Base-by-base conservation (phyloP, 1,139 yeast genomes). In the Meyerozyma carpophila region DNA sequence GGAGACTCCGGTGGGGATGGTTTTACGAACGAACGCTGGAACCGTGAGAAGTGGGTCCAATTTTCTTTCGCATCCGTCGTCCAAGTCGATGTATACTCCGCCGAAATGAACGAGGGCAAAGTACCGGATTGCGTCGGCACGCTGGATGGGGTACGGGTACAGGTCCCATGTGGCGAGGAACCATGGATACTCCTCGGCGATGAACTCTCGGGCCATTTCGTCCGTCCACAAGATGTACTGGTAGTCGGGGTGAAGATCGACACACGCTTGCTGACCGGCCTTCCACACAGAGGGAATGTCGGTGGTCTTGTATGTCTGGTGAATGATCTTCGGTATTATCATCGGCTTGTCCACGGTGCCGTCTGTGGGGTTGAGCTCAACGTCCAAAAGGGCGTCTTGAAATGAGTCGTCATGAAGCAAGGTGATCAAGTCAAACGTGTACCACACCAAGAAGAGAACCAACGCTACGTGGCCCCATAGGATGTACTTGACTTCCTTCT, bases 71-170 rank as follows among this genome's bases (percentile, higher is more conserved):
- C 96, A 89, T 5, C 93, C 96, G 60, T 87, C 95, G 58, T 90
- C 97, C 54, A 90, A 70, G 64, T 90, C 98, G 50, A 90, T 82
- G 65, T 90, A 90, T 38, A 91, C 75, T 39, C 98, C 98, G 46
- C 98, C 98, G 58, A 77, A 89, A 59, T 86, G 90, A 46, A 74
- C 77, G 53, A 90, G 70, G 4, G 87, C 86, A 65, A 90, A 90
- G 66, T 90, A 90, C 50, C 97, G 74, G 42, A 91, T 86, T n/a
- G 89, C 95, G 57, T 90, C 97, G 0, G 96, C 97, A 48, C 97
- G 70, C 70, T 88, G 82, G 51, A 91, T 91, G 26, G 91, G 90
- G 59, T 81, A 89, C 38, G 76, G 79, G 61, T 90, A 90, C 36
- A 73, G 63, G 58, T 88, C 93, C 76, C 86, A 90, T 8, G 93